phyloP scores from a whole-genome alignment of 441 rosid genomes.

The Biscutella auriculata region DNA sequence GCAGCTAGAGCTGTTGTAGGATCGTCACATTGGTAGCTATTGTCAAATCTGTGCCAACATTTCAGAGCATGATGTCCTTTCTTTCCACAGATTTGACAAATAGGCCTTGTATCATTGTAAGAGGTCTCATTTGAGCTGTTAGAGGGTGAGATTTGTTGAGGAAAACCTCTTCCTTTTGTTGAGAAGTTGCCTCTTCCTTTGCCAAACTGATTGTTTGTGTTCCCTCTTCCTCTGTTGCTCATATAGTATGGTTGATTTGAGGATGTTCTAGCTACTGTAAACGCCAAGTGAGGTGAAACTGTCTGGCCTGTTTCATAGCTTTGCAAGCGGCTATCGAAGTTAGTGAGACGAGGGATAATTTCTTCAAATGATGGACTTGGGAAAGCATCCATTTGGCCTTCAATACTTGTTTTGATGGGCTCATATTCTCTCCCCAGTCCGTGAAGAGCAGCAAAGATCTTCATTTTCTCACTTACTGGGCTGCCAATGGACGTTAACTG shows the following conservation, averaged over 20 bases:
- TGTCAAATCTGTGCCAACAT: not conserved
- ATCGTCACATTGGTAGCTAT: not conserved
- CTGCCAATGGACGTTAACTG: not conserved
- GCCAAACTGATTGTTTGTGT: too few relatives aligned
- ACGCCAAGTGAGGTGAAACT: not conserved
- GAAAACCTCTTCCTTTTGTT: not conserved
- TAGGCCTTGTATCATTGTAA: too few relatives aligned
- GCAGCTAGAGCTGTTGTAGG: not conserved
- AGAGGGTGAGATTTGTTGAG: not conserved
- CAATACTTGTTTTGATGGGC: not conserved
- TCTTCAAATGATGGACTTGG: not conserved
- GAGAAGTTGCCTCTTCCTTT: not conserved
- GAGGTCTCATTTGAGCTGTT: too few relatives aligned
- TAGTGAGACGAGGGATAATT: not conserved
- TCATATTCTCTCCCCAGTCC: not conserved
- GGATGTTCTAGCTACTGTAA: too few relatives aligned
- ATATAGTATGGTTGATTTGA: too few relatives aligned
- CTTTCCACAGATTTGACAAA: not conserved
- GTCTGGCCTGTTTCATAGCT: not conserved
- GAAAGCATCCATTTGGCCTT: not conserved
- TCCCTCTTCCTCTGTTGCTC: too few relatives aligned
- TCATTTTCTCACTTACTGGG: not conserved
- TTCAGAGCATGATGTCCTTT: not conserved
- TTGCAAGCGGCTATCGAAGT: not conserved
- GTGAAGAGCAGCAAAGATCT: not conserved